phyloP scores from a whole-genome alignment of 2,329 filamentous ascomycete genomes.

The Fusarium euwallaceae region DNA sequence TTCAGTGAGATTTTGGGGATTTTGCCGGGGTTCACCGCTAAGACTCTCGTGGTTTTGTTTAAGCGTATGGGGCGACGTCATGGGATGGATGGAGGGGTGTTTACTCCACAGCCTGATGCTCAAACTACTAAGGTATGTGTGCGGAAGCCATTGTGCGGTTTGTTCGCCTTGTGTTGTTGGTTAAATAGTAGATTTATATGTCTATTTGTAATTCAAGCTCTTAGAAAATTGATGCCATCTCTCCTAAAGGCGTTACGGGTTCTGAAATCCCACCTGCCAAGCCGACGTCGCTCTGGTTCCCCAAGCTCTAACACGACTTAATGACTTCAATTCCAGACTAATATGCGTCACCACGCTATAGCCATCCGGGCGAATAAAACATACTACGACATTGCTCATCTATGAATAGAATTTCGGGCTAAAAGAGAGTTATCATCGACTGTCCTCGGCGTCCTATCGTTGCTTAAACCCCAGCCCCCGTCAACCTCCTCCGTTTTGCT shows the following conservation, averaged over 20 bases:
- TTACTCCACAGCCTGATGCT: neutral
- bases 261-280: neutral
- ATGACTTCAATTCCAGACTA: neutral
- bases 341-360: no score
- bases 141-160: neutral
- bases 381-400: no score
- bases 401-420: no score
- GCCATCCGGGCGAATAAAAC: no score
- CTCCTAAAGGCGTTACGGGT: neutral
- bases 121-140: neutral
- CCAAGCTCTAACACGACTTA: accelerated
- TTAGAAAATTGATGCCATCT: neutral
- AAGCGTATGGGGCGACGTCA: slow-evolving; percentile 2
- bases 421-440: neutral
- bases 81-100: neutral
- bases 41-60: neutral
- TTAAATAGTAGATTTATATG: neutral
- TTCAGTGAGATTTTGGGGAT: slow-evolving; percentile 33
- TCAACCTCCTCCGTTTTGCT: neutral
- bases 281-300: neutral
- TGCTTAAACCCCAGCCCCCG: neutral
- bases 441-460: no score
- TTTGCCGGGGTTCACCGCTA: slow-evolving; percentile 35
- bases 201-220: neutral
- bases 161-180: neutral